Base-by-base conservation (phyloP, 2,329 filamentous ascomycete species). In the Neurospora crassa region DNA sequence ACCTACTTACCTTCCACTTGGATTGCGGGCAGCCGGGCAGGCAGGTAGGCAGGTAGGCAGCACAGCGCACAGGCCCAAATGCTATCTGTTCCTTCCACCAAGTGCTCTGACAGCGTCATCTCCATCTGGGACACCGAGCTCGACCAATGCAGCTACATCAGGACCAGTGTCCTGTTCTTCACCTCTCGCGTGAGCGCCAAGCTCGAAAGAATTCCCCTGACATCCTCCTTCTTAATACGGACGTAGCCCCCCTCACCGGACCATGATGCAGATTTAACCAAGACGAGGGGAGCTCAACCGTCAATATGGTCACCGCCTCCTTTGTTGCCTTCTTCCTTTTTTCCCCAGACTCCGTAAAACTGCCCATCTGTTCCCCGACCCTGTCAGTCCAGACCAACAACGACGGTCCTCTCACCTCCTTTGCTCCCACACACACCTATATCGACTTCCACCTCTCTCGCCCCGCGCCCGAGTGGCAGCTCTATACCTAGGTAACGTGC, bases 241-340 rank as follows among this genome's bases (percentile, higher is more conserved):
- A 20, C 7, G 53, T 59, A 12, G 10, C 24, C 34, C 24, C 24
- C 14, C 70, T 77, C 0, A 78, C 78, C 3, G 53, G 24, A 18
- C 53, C 53, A 8, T 59, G 53, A 16, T 12, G 16, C 6, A 8
- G 11, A 7, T 29, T 18, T 12, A 85, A 87, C 70, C 83, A 79
- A 0, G 79, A 85, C 47, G 87, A 89, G 77, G 76, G 74, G 18
- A 83, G 78, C 0, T 78, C 89, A 47, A 85, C 83, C 0, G 82
- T 86, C 70, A 89, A 89, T 71, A 84, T 87, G 11, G 79, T 89
- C 70, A 81, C 79, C 14, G 87, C 85, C 0, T 82, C 88, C 53
- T 75, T 89, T 1, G 78, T 89, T 0, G 83, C 80, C 0, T 73
- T 84, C 0, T 78, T 87, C 0, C 59, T 89, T 2, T 71, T 89